Conservation (phyloP, 768 basidiomycete genomes). For the Tulasnella sp. region DNA sequence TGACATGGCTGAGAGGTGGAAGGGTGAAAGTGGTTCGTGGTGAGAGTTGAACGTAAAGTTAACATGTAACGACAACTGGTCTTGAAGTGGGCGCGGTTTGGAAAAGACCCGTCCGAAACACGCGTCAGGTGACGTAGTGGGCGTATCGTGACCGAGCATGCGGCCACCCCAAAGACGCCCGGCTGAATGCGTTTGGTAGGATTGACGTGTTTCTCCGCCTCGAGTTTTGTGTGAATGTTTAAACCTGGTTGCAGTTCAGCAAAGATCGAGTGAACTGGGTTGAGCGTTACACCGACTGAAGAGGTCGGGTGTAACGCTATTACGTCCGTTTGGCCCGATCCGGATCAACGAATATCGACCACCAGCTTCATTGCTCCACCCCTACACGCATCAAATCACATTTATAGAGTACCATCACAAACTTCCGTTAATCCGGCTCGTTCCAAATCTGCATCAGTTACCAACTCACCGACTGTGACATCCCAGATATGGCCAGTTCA, state of each 20-base stretch:
- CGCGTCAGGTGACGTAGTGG: neutral
- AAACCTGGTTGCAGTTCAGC: neutral
- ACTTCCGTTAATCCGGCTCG: neutral
- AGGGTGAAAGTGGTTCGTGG: neutral
- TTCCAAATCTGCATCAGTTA: neutral
- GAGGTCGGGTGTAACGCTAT: too few relatives aligned
- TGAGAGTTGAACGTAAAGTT: neutral
- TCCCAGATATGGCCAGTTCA: neutral
- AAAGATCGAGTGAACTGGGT: neutral
- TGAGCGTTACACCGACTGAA: neutral
- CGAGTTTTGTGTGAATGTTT: neutral
- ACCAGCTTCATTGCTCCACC: neutral
- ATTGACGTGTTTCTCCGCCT: neutral
- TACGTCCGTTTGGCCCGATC: neutral
- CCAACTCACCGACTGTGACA: neutral
- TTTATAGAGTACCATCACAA: neutral
- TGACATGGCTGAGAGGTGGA: neutral
- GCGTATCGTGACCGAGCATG: neutral
- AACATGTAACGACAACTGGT: neutral
- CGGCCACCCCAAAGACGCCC: neutral
- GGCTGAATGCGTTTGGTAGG: neutral
- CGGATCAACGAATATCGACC: neutral
- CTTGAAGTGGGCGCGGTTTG: neutral
- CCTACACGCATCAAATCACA: neutral
- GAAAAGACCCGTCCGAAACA: neutral